Base-by-base conservation (phyloP, 345 rosid genomes). In the Eucalyptus sp. region DNA sequence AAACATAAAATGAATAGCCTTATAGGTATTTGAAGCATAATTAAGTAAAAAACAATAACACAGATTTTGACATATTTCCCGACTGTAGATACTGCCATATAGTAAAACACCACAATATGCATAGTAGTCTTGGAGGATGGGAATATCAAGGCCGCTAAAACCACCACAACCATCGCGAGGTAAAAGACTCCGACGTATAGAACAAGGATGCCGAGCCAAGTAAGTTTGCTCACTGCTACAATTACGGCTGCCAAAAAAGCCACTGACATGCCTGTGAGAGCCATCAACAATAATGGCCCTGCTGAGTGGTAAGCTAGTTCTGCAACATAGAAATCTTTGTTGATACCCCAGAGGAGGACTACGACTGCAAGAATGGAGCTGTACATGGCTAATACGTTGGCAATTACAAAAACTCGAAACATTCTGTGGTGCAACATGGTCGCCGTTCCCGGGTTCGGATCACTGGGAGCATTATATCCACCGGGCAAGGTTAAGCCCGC, bases 101-200 rank as follows among this genome's bases (percentile, higher is more conserved):
- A 60, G 3, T 58, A 58, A 25, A 58, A 11, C 15, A 25, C 6
- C 13, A 58, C n/a, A 1, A 58, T 58, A 58, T 0, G 3, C 66
- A 58, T 58, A 3, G 1, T 25, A 25, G 29, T 24, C 66, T 58
- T 58, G 66, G 64, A 58, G 29, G 13, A 24, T 0, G 29, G n/a
- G n/a, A 24, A 58, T 22, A 58, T 24, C 29, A 10, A 60, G 7
- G 66, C 31, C 1, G 14, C 14, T 24, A 58, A 58, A 58, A 58
- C 14, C 64, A 24, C 64, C 29, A 58, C 13, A 7, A 58, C 13
- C 29, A 25, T 58, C 3, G 0, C 14, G 1, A 58, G 13, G 14
- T 24, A 58, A 58, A 25, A 0, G 29, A 5, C 14, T 25, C 29
- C 64, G 2, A 25, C 1, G 0, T 4, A 58, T 0, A 24, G 0